These are phyloP conservation scores for Catunica adiposa DNA, from an alignment of 2,329 filamentous ascomycete species.

Conservation along the genomic window DNA sequence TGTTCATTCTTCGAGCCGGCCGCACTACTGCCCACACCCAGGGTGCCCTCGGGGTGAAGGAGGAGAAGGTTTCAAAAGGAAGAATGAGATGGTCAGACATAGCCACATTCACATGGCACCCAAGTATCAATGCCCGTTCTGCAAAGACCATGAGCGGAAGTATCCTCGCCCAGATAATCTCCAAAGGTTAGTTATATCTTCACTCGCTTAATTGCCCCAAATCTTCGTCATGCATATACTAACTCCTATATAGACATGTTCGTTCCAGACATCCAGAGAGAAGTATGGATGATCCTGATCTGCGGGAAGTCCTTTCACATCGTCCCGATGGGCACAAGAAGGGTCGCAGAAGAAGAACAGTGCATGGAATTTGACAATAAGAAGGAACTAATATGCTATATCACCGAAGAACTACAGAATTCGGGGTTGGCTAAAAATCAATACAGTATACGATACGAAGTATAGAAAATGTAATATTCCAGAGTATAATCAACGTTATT, in stretches of 20 bases:
- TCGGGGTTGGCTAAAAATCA: background rate
- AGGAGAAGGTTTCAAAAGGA: slow-evolving; percentile 54
- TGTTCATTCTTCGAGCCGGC: slow-evolving; percentile 48
- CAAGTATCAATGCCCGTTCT: slow-evolving; percentile 92
- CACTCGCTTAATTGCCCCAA: background rate
- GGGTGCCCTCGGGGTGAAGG: slow-evolving; percentile 46
- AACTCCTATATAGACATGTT: slow-evolving; percentile 52
- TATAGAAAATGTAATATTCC: too few relatives aligned
- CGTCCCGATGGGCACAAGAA: slow-evolving; percentile 69
- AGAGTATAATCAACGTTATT: too few relatives aligned
- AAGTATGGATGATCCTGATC: slow-evolving; percentile 64
- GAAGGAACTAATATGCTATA: background rate
- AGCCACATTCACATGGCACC: slow-evolving; percentile 87
- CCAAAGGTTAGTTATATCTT: slow-evolving; percentile 49
- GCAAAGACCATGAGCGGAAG: slow-evolving; percentile 79
- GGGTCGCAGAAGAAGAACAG: slow-evolving; percentile 54
- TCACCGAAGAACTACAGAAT: background rate
- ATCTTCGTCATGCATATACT: background rate
- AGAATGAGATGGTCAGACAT: slow-evolving; percentile 58
- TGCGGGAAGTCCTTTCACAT: slow-evolving; percentile 74
- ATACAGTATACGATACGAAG: too few relatives aligned
- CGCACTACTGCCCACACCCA: slow-evolving; percentile 48
- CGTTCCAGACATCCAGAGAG: slow-evolving; percentile 82
- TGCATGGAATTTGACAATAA: slow-evolving; percentile 18
- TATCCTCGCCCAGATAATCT: slow-evolving; percentile 93